phyloP scores from a whole-genome alignment of 768 basidiomycete species.

The Serendipita sp. region DNA sequence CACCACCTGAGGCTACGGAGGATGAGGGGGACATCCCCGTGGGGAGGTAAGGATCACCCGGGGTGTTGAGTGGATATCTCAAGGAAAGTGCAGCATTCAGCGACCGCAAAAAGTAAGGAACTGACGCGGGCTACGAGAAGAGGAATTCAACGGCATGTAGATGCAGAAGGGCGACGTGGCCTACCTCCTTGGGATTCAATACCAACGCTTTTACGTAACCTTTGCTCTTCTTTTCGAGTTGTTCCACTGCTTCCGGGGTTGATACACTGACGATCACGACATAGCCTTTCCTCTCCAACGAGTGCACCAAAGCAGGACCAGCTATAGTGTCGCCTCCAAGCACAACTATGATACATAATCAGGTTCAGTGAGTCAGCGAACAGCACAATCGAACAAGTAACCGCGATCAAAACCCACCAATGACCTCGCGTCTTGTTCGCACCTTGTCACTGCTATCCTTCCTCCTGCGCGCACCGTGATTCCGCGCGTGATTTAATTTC shows the following conservation, averaged over 20 bases:
- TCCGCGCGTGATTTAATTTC: constrained; percentile 16
- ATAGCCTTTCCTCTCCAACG: constrained; percentile 64
- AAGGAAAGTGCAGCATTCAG: constrained; percentile 65
- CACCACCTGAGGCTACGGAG: constrained; percentile 24
- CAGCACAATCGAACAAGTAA: background rate
- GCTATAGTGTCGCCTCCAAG: constrained; percentile 66
- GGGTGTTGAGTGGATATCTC: constrained; percentile 59
- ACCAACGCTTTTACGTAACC: constrained; percentile 74
- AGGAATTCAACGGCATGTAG: background rate
- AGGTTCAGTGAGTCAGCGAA: constrained; percentile 9
- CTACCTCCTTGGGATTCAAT: constrained; percentile 62
- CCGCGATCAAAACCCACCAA: constrained; percentile 22
- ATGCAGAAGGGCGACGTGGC: constrained; percentile 11
- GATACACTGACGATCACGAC: constrained; percentile 71
- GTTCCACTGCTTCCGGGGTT: constrained; percentile 45
- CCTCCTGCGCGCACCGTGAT: constrained; percentile 13
- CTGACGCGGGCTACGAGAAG: constrained; percentile 42
- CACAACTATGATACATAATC: constrained; percentile 35
- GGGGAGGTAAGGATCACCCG: constrained; percentile 61
- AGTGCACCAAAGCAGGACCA: constrained; percentile 54
- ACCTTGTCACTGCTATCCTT: constrained; percentile 19
- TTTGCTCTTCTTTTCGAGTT: constrained; percentile 46
- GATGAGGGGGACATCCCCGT: constrained; percentile 50
- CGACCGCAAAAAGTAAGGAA: constrained; percentile 66
- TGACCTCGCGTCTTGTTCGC: constrained; percentile 24